Evolutionary conservation across 352 stramenopile species (phyloP).

Genomic region (Aphanomyces stellatus): DNA sequence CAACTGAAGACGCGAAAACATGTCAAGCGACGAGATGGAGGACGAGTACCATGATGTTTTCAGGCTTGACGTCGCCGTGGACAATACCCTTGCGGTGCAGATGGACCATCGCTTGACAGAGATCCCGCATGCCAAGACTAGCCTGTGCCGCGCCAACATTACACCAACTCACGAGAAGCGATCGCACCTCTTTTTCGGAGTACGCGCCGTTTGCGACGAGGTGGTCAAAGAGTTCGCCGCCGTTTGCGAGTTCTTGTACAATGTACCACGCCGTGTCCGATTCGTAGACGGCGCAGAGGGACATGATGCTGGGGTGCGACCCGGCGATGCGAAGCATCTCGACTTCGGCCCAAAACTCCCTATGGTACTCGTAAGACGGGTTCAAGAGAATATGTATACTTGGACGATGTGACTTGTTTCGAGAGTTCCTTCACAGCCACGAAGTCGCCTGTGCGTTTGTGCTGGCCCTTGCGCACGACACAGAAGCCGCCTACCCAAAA

Average conservation of each 20-base stretch:
- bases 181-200: conserved; percentile 43
- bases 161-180: not conserved
- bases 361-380: not conserved
- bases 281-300: conserved; percentile 64
- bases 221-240: conserved; percentile 83
- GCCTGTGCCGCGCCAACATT: conserved; percentile 28
- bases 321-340: conserved; percentile 64
- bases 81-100: conserved; percentile 83
- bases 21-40: not conserved
- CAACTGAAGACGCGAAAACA: conserved; percentile 19
- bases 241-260: conserved; percentile 73
- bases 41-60: conserved; percentile 56
- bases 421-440: conserved; percentile 73
- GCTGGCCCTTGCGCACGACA: conserved; percentile 58
- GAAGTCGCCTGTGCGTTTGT: conserved; percentile 52
- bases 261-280: conserved; percentile 70
- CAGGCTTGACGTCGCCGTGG: conserved; percentile 83
- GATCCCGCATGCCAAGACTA: conserved; percentile 51
- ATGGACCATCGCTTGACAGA: conserved; percentile 74
- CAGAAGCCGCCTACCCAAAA: conserved; percentile 40
- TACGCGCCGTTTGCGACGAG: conserved; percentile 80
- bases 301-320: conserved; percentile 70
- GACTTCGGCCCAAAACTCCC: conserved; percentile 80
- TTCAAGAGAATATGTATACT: not conserved
- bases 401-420: conserved; percentile 61